Conservation (phyloP, 139 green algal genomes). For the Ettlia oleoabundans region DNA sequence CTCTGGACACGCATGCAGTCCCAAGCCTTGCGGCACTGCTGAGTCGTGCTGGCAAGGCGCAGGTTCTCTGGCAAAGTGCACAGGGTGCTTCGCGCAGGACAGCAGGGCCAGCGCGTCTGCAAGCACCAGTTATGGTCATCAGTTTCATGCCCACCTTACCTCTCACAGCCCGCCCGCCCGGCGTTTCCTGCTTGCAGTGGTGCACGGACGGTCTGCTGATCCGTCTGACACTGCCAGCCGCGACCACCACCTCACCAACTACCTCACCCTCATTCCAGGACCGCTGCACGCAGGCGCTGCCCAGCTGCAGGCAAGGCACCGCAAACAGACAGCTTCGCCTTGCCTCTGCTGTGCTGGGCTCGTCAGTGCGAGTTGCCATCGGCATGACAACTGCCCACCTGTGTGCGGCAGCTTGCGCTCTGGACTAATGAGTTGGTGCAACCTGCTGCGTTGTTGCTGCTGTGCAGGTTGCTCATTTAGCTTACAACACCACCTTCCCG, state of each 20-base stretch:
- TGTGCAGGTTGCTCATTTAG: slow-evolving; percentile 2
- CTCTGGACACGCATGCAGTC: not conserved
- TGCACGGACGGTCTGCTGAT: slow-evolving; percentile 20
- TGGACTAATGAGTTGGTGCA: too few relatives aligned
- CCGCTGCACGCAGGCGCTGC: slow-evolving; percentile 18
- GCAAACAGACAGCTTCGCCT: not conserved
- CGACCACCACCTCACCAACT: slow-evolving; percentile 18
- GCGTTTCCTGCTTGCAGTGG: slow-evolving; percentile 1
- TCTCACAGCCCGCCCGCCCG: not conserved
- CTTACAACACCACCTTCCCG: slow-evolving; percentile 14
- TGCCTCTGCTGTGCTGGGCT: too few relatives aligned
- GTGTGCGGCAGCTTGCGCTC: too few relatives aligned
- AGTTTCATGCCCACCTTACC: not conserved
- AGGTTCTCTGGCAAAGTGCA: too few relatives aligned
- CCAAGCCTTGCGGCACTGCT: not conserved
- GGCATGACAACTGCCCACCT: not conserved
- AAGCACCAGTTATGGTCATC: too few relatives aligned
- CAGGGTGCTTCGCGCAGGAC: too few relatives aligned
- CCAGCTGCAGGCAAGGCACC: slow-evolving; percentile 24
- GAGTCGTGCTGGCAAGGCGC: too few relatives aligned
- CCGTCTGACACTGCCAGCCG: not conserved
- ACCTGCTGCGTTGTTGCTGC: too few relatives aligned
- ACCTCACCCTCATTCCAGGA: slow-evolving; percentile 18
- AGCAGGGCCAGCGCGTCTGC: not conserved
- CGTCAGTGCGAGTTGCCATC: not conserved